Percentiles rank a stretch among this genome's conserved stretches.
These are phyloP conservation scores for Aspergillus clavatus DNA, from an alignment of 2,329 filamentous ascomycete species.

Conservation along the genomic window DNA sequence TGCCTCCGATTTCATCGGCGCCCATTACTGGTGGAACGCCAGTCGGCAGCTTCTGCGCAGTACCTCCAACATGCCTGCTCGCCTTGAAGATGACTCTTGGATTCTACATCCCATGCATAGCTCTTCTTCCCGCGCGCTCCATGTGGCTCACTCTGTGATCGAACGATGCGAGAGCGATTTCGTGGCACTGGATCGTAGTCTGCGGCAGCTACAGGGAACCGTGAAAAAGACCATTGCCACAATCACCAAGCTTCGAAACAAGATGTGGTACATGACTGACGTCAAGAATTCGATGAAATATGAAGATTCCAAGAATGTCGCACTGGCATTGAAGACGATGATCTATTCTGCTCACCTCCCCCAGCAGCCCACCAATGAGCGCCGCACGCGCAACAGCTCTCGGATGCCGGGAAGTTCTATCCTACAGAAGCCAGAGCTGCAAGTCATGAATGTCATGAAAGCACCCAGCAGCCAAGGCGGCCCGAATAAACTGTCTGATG, in stretches of 20 bases:
- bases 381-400: constrained; percentile 37
- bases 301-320: constrained; percentile 79
- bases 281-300: constrained; percentile 86
- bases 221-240: constrained; percentile 71
- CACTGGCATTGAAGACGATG: constrained; percentile 87
- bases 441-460: constrained; percentile 81
- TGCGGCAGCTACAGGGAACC: constrained; percentile 69
- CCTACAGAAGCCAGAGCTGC: constrained; percentile 73
- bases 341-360: constrained; percentile 47
- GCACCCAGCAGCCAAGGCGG: constrained; percentile 79
- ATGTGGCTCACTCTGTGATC: constrained; percentile 30
- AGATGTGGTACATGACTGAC: constrained; percentile 98
- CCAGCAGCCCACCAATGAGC: constrained; percentile 26
- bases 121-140: constrained; percentile 43
- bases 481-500: constrained; percentile 91
- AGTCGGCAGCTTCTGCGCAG: constrained; percentile 64
- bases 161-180: constrained; percentile 46
- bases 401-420: constrained; percentile 54
- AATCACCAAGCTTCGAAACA: constrained; percentile 74
- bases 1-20: constrained; percentile 75
- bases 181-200: constrained; percentile 75
- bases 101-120: constrained; percentile 66
- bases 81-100: constrained; percentile 61
- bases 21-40: constrained; percentile 81
- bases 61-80: constrained; percentile 51